phyloP scores from a whole-genome alignment of 495 filamentous ascomycete genomes.

The Aspergillus ostianus region DNA sequence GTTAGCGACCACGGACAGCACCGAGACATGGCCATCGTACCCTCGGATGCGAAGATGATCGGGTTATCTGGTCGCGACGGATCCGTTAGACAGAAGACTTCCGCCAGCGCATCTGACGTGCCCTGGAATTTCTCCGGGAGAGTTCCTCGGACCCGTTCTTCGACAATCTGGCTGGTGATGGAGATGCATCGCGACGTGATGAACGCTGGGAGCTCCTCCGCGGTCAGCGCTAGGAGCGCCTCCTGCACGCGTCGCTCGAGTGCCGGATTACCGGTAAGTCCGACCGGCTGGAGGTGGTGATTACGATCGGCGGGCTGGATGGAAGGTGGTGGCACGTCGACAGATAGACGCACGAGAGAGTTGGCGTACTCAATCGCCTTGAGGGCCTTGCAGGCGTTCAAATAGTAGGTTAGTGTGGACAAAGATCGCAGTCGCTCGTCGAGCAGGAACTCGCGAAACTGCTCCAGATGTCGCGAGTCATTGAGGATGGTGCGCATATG shows the following conservation, averaged over 20 bases:
- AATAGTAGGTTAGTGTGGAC: constrained; percentile 62
- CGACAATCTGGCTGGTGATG: constrained; percentile 37
- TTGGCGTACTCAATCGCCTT: constrained; percentile 71
- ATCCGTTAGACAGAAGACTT: constrained; percentile 77
- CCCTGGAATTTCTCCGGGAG: constrained; percentile 43
- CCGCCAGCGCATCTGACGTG: constrained; percentile 68
- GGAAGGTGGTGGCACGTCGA: constrained; percentile 34
- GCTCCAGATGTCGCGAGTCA: constrained; percentile 63
- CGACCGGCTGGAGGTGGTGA: constrained; percentile 19
- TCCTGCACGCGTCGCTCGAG: constrained; percentile 57
- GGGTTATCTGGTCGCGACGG: constrained; percentile 72
- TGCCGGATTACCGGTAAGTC: constrained; percentile 48
- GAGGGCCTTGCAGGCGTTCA: constrained; percentile 63
- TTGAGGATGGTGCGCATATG: constrained; percentile 61
- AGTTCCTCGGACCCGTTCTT: constrained; percentile 34
- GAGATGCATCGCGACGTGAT: constrained; percentile 49
- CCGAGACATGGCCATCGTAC: constrained; percentile 36
- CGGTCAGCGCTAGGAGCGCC: constrained; percentile 58
- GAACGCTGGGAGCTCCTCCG: constrained; percentile 69
- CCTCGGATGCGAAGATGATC: constrained; percentile 75
- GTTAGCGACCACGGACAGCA: not conserved
- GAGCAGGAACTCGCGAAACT: constrained; percentile 65
- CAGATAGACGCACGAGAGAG: constrained; percentile 48
- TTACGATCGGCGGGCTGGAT: constrained; percentile 35
- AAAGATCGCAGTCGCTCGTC: constrained; percentile 70